phyloP scores from a whole-genome alignment of 2,329 filamentous ascomycete genomes.

The Alternaria tenuissima region DNA sequence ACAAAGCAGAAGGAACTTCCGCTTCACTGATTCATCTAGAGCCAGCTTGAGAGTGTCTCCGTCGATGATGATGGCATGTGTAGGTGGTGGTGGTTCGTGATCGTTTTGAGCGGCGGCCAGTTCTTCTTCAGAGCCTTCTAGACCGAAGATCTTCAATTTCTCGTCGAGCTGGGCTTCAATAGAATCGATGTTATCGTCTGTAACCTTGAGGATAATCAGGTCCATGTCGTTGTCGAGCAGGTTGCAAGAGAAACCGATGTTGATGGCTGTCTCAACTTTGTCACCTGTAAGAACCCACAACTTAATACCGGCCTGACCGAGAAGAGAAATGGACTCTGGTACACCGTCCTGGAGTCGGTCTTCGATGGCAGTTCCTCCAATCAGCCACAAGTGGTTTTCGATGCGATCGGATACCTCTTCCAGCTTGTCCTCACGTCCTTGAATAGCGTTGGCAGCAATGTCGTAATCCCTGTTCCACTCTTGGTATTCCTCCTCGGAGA shows the following conservation, averaged over 20 bases:
- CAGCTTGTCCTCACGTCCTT: constrained; percentile 89
- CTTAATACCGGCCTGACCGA: constrained; percentile 95
- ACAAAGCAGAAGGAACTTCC: constrained; percentile 93
- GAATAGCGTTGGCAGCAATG: constrained; percentile 80
- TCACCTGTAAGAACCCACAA: constrained; percentile 98
- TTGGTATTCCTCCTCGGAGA: constrained; percentile 83
- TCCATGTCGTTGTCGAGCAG: constrained; percentile 98
- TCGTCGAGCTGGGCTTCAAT: constrained; percentile 78
- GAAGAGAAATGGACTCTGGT: constrained; percentile 89
- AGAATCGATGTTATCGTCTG: constrained; percentile 72
- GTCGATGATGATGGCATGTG: constrained; percentile 93
- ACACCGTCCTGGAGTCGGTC: constrained; percentile 97
- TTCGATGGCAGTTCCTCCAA: constrained; percentile 96
- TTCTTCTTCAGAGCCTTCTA: constrained; percentile 87
- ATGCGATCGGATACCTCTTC: constrained; percentile 90
- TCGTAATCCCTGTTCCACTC: constrained; percentile 89
- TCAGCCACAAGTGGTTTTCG: constrained; percentile 84
- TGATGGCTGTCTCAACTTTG: constrained; percentile 99
- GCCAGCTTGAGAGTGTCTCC: constrained; percentile 92
- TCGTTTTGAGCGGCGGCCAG: constrained; percentile 79
- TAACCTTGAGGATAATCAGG: constrained; percentile 85
- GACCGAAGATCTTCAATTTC: constrained; percentile 74
- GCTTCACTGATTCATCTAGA: constrained; percentile 80
- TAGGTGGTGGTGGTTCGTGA: constrained; percentile 85
- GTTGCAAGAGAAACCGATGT: constrained; percentile 99